phyloP scores from a whole-genome alignment of 768 basidiomycete species.

The Hysterangium stoloniferum region DNA sequence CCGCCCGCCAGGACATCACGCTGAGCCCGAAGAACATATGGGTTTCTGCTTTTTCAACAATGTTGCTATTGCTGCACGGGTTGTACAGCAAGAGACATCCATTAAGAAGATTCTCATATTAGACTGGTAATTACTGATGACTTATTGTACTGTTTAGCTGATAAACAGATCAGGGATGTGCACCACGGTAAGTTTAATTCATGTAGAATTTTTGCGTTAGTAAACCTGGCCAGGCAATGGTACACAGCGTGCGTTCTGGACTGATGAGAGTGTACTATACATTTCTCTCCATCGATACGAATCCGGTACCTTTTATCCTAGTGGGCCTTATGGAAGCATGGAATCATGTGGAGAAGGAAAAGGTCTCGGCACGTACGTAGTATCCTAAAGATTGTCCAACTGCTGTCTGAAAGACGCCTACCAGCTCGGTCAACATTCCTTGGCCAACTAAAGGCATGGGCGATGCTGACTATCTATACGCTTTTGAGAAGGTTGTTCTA shows the following conservation, averaged over 20 bases:
- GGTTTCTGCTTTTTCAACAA: slow-evolving; percentile 99
- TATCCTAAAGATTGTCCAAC: not conserved
- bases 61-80: slow-evolving; percentile 84
- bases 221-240: slow-evolving; percentile 68
- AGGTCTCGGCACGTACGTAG: slow-evolving; percentile 78
- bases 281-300: slow-evolving; percentile 95
- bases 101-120: slow-evolving; percentile 83
- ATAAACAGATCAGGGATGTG: slow-evolving; percentile 64
- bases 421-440: slow-evolving; percentile 90
- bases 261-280: slow-evolving; percentile 87
- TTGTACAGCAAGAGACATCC: slow-evolving; percentile 61
- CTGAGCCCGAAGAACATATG: slow-evolving; percentile 97
- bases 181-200: slow-evolving; percentile 64
- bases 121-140: slow-evolving; percentile 66
- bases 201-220: slow-evolving; percentile 1
- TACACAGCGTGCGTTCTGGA: slow-evolving; percentile 92
- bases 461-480: slow-evolving; percentile 94
- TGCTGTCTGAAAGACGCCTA: slow-evolving; percentile 7
- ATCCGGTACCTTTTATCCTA: slow-evolving; percentile 86
- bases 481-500: slow-evolving; percentile 93
- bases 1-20: slow-evolving; percentile 95
- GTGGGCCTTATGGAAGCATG: slow-evolving; percentile 82
- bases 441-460: slow-evolving; percentile 87
- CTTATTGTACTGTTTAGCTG: not conserved
- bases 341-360: slow-evolving; percentile 78